A percentile compares a stretch with the other conserved stretches of the same genome.
phyloP scores from a whole-genome alignment of 2,329 filamentous ascomycete genomes.

The Bipolaris cookei region DNA sequence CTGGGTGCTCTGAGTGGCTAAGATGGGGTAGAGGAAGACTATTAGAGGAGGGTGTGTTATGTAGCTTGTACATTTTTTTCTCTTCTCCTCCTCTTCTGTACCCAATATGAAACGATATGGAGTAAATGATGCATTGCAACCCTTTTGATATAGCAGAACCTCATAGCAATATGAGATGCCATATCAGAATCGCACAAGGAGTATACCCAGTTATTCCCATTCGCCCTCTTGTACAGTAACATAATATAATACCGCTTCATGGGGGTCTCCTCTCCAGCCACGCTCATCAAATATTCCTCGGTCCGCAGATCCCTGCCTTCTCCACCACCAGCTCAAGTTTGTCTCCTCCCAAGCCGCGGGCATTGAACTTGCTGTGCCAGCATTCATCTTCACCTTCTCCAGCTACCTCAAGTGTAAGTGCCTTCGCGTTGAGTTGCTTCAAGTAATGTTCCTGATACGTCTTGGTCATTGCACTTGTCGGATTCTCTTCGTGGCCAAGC shows the following conservation, averaged over 20 bases:
- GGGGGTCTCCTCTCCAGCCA: not conserved
- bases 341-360: slow-evolving; percentile 21
- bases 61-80: not conserved
- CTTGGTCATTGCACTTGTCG: slow-evolving; percentile 4
- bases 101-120: too few relatives aligned
- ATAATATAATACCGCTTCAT: too few relatives aligned
- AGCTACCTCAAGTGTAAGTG: slow-evolving; percentile 14
- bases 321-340: slow-evolving; percentile 35
- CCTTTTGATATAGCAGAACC: too few relatives aligned
- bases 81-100: not conserved
- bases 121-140: too few relatives aligned
- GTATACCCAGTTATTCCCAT: not conserved
- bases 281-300: slow-evolving; percentile 34
- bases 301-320: slow-evolving; percentile 30
- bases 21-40: too few relatives aligned
- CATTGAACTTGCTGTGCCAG: slow-evolving; percentile 37
- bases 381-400: slow-evolving; percentile 14
- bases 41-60: not conserved
- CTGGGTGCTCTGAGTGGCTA: not conserved
- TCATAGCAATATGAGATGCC: too few relatives aligned
- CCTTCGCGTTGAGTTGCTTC: slow-evolving; percentile 20
- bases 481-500: slow-evolving; percentile 29
- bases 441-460: slow-evolving; percentile 26
- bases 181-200: not conserved
- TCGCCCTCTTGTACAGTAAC: not conserved